These are phyloP conservation scores for Emericellopsis cladophorae DNA, from an alignment of 2,329 filamentous ascomycete genomes.

Conservation along the genomic window DNA sequence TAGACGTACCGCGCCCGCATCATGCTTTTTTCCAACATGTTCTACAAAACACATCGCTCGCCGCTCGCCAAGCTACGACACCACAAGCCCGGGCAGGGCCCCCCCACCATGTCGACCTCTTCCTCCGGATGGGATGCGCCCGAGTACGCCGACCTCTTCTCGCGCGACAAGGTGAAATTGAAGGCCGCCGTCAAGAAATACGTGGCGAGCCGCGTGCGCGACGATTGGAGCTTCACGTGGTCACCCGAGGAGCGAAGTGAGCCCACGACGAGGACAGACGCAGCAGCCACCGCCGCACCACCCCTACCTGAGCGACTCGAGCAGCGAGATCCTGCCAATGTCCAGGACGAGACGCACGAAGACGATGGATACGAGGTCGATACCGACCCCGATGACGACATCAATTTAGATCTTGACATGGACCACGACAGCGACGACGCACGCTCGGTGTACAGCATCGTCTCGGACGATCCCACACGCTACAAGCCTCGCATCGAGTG, in stretches of 20 bases:
- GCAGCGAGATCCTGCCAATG: constrained; percentile 1
- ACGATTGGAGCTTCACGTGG: constrained; percentile 51
- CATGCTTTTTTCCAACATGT: constrained; percentile 44
- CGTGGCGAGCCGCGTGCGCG: constrained; percentile 38
- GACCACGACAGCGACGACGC: constrained; percentile 28
- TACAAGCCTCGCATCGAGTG: constrained; percentile 41
- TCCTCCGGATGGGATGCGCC: constrained; percentile 3
- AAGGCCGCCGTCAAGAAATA: constrained; percentile 49
- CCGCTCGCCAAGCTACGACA: constrained; percentile 39
- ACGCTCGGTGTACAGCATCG: constrained; percentile 41
- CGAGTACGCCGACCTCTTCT: constrained; percentile 48
- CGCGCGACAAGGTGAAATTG: constrained; percentile 47
- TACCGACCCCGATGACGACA: constrained; percentile 23
- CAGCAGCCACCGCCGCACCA: background rate
- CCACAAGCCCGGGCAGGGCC: constrained; percentile 9
- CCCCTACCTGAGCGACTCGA: background rate
- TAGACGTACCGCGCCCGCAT: too few species aligned
- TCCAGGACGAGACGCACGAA: constrained; percentile 18
- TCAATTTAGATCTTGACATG: constrained; percentile 12
- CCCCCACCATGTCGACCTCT: constrained; percentile 8
- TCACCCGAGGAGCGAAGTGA: constrained; percentile 20
- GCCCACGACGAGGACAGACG: background rate
- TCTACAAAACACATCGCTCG: constrained; percentile 43
- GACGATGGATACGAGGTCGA: constrained; percentile 18
- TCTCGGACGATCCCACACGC: constrained; percentile 40